These are phyloP conservation scores for Olyra latifolia DNA, from an alignment of 176 grass and related monocot species.

Conservation along the genomic window DNA sequence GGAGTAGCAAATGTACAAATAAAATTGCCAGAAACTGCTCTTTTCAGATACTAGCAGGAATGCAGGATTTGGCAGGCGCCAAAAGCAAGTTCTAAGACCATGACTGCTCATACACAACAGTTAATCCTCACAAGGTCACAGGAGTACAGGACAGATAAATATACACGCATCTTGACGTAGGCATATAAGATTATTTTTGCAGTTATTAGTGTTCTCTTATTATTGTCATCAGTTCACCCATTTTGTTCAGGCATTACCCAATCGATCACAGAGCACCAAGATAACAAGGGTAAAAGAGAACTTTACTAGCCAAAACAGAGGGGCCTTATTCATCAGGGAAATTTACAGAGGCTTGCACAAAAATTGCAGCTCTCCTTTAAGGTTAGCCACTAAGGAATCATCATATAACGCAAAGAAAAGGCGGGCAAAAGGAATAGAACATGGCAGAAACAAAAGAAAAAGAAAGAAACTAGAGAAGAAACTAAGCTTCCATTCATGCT, in stretches of 20 bases:
- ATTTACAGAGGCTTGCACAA: conserved; percentile 60
- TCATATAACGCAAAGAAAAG: conserved; percentile 17
- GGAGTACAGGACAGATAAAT: not conserved
- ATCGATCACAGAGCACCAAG: not conserved
- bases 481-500: conserved; percentile 36
- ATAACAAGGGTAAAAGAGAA: not conserved
- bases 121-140: not conserved
- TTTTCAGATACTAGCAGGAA: not conserved
- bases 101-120: not conserved
- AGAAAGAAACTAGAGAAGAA: not conserved
- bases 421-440: not conserved
- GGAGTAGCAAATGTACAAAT: not conserved
- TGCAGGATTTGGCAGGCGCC: not conserved
- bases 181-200: not conserved
- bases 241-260: conserved; percentile 9
- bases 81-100: not conserved
- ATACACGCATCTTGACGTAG: not conserved
- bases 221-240: not conserved
- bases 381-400: conserved; percentile 46
- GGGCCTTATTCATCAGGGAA: conserved; percentile 41
- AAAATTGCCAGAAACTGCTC: not conserved
- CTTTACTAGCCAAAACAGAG: conserved; percentile 5
- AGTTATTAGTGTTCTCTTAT: not conserved
- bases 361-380: conserved; percentile 65
- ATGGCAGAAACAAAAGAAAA: not conserved